A percentile compares a stretch with the other conserved stretches of the same genome.
Evolutionary conservation across 1,284 basidiomycete species (phyloP).

Genomic region (Somion occarium): DNA sequence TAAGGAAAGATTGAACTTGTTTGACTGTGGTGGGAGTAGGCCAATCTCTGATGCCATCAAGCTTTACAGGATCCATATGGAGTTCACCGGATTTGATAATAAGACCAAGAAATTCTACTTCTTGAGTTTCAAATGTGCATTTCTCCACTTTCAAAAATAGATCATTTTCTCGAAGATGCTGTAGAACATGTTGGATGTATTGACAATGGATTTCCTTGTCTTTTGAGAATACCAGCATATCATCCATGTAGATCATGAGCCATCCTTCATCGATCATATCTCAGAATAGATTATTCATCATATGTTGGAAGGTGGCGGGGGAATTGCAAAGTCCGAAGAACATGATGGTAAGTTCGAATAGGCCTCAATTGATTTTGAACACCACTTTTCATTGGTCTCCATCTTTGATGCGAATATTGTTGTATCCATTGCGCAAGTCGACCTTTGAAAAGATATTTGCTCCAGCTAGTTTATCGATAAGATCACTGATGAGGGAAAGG

Average conservation of each 20-base stretch:
- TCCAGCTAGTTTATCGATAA: slow-evolving; percentile 24
- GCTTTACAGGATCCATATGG: slow-evolving; percentile 34
- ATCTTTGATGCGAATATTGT: slow-evolving; percentile 17
- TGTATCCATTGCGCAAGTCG: slow-evolving; percentile 25
- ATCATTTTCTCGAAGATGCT: slow-evolving; percentile 21
- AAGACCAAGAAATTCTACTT: slow-evolving; percentile 34
- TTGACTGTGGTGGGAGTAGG: slow-evolving; percentile 23
- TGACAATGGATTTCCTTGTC: slow-evolving; percentile 1
- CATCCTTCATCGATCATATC: slow-evolving; percentile 19
- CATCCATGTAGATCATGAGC: slow-evolving; percentile 24
- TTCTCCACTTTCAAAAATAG: slow-evolving; percentile 35
- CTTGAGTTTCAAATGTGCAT: slow-evolving; percentile 6
- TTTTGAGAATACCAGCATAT: slow-evolving; percentile 25
- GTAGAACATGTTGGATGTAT: slow-evolving; percentile 25
- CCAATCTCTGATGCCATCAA: slow-evolving; percentile 32
- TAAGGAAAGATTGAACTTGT: slow-evolving; percentile 34
- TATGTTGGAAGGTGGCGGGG: slow-evolving; percentile 22
- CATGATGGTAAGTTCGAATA: slow-evolving; percentile 29
- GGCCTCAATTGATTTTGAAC: slow-evolving; percentile 20
- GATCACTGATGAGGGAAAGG: slow-evolving; percentile 29
- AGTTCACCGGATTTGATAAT: slow-evolving; percentile 25
- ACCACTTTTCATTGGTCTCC: slow-evolving; percentile 17
- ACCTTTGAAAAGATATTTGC: slow-evolving; percentile 30
- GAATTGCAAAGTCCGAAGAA: slow-evolving; percentile 29
- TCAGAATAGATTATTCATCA: too few species aligned